Conservation (phyloP, 768 basidiomycete species). For the Galerina sulciceps region DNA sequence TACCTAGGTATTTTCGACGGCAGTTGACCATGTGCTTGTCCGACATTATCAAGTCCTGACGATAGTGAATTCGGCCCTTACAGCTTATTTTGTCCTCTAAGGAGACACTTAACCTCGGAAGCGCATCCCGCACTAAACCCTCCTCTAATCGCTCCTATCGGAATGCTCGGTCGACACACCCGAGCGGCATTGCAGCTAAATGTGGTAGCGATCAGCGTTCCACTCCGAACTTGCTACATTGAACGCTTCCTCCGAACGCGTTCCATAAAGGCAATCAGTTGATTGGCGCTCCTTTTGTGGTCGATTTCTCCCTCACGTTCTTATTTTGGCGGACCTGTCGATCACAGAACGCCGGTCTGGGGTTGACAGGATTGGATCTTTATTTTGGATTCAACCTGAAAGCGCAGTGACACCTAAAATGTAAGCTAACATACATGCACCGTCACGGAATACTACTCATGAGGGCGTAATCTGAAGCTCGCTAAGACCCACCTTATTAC, state of each 20-base stretch:
- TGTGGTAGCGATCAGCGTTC: background rate
- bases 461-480: background rate
- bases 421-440: no score
- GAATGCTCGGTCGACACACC: background rate
- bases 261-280: background rate
- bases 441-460: background rate
- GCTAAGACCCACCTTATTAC: no score
- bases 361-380: background rate
- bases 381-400: background rate
- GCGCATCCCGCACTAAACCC: no score
- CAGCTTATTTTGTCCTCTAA: background rate
- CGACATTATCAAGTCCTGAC: background rate
- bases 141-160: no score
- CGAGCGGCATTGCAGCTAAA: background rate
- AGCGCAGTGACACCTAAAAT: background rate
- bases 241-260: no score
- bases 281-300: slow-evolving; percentile 1
- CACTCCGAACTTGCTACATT: background rate
- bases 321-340: background rate
- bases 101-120: no score
- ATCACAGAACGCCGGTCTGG: background rate
- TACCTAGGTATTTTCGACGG: background rate
- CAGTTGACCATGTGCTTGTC: background rate
- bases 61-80: background rate
- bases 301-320: background rate